A percentile compares a stretch with the other conserved stretches of the same genome.
Conservation (phyloP, 805 yeast species). For the Huiozyma naganishii region DNA sequence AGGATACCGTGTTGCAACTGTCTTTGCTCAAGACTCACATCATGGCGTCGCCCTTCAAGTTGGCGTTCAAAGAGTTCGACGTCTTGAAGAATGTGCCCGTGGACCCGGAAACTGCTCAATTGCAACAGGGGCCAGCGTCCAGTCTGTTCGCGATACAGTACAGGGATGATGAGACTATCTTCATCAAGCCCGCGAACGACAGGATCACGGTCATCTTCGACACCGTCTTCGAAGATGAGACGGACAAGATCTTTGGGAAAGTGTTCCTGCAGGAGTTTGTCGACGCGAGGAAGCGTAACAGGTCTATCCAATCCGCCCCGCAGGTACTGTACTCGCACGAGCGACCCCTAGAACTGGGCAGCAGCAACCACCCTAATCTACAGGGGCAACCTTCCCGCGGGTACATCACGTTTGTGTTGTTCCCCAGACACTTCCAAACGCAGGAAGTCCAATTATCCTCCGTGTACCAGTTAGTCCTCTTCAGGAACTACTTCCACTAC, state of each 20-base stretch:
- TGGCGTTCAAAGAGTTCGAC: slow-evolving; percentile 74
- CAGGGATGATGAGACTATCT: slow-evolving; percentile 89
- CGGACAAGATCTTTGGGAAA: slow-evolving; percentile 84
- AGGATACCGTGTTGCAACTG: slow-evolving; percentile 39
- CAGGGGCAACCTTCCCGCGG: slow-evolving; percentile 30
- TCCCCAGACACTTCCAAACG: slow-evolving; percentile 84
- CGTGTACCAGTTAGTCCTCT: slow-evolving; percentile 81
- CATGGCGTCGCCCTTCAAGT: slow-evolving; percentile 86
- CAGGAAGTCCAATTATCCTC: slow-evolving; percentile 25
- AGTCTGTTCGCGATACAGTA: slow-evolving; percentile 45
- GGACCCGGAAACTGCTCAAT: slow-evolving; percentile 13
- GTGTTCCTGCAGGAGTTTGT: slow-evolving; percentile 89
- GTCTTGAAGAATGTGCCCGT: slow-evolving; percentile 36
- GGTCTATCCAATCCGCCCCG: slow-evolving; percentile 95
- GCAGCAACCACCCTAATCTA: slow-evolving; percentile 15
- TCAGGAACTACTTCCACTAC: slow-evolving; percentile 95
- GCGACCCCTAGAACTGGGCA: slow-evolving; percentile 83
- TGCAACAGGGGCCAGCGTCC: slow-evolving; percentile 5
- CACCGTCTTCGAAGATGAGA: slow-evolving; percentile 90
- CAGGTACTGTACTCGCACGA: slow-evolving; percentile 91
- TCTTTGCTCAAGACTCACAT: slow-evolving; percentile 75
- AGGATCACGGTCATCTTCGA: slow-evolving; percentile 95
- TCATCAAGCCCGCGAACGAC: slow-evolving; percentile 83
- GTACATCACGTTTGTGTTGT: slow-evolving; percentile 60
- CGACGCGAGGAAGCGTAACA: slow-evolving; percentile 85